Base-by-base conservation (phyloP, 352 stramenopile species). In the Globisporangium ultimum region DNA sequence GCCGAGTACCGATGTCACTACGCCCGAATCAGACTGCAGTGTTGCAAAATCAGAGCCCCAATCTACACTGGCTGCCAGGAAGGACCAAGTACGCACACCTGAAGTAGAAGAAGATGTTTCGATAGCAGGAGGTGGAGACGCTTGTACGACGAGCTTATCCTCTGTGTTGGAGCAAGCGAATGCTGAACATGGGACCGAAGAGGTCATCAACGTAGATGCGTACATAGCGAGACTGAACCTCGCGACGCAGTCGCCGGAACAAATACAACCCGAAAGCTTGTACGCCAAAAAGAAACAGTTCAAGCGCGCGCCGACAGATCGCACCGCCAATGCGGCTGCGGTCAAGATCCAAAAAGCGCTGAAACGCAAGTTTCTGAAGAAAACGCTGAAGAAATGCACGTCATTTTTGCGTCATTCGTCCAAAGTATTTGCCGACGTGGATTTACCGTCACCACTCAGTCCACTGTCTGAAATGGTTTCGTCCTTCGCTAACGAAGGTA, bases 351-450 rank as follows among this genome's bases (percentile, higher is more conserved):
- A 63, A 32, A 63, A 63, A 24, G 57, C 57, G 12, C 57, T 63
- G 34, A 63, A 63, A n/a, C 24, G 34, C n/a, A 55, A 57, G 17
- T 52, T 63, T 20, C n/a, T 62, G 5, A 54, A 59, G 41, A 59
- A 51, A 28, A 59, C 53, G 21, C 53, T 61, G 20, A 63, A 55
- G 49, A 56, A 63, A 38, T 63, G 57, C 57, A 20, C 48, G 28
- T 45, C 48, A 18, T 63, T 63, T 38, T 18, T 63, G 15, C 57
- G 57, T 12, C 57, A 63, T 48, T 63, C 57, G 48, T 57, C 57
- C 40, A 57, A 57, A 50, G 49, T 63, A 17, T 63, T 63, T 45
- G 57, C 57, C 6, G 48, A 52, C 22, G 21, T 34, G 15, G 53
- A 58, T n/a, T 40, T 58, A 6, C n/a, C 38, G 13, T 10, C 55